Evolutionary conservation across 148 eudicot species (phyloP).

Genomic region (Rhododendron vialii): DNA sequence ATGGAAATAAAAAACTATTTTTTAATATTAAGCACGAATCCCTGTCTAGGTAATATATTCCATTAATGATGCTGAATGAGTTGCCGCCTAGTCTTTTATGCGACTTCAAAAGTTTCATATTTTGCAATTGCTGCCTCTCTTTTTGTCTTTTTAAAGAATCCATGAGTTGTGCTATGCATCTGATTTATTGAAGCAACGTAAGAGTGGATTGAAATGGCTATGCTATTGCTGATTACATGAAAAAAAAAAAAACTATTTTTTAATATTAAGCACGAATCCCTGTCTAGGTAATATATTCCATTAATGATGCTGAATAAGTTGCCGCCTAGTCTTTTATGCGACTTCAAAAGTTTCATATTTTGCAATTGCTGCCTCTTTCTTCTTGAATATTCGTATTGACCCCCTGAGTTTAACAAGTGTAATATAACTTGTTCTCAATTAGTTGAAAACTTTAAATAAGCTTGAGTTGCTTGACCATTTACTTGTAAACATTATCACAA

Average conservation of each 20-base stretch:
- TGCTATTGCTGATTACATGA: neutral
- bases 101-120: neutral
- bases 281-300: neutral
- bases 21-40: neutral
- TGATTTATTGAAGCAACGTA: neutral
- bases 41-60: neutral
- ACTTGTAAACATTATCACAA: neutral
- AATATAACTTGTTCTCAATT: neutral
- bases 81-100: neutral
- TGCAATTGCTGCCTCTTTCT: neutral
- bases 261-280: neutral
- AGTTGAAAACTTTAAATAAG: neutral
- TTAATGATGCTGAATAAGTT: neutral
- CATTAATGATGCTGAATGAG: neutral
- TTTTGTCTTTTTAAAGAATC: neutral
- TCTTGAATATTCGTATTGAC: slow-evolving; percentile 1
- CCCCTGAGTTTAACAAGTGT: neutral
- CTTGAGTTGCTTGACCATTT: neutral
- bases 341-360: neutral
- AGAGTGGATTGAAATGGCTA: neutral
- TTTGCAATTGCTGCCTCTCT: neutral
- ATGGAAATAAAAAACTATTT: neutral
- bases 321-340: neutral
- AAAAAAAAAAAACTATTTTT: neutral
- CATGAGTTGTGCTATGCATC: neutral